A percentile compares a stretch with the other conserved stretches of the same genome.
Evolutionary conservation across 805 yeast species (phyloP).

Genomic region (Metschnikowia kunwiensis): DNA sequence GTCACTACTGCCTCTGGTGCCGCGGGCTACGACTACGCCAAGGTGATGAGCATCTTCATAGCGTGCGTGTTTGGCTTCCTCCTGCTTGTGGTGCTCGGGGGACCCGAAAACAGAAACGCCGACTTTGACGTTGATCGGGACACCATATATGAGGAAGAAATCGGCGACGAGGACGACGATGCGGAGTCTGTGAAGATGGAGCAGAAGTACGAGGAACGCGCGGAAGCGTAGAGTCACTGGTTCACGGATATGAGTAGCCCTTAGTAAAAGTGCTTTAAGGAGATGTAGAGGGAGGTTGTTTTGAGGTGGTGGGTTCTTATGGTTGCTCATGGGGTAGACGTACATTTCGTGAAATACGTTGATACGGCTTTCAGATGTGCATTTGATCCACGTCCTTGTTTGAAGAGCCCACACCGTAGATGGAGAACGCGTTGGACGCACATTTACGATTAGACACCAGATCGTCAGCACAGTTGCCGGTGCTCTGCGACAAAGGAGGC

Average conservation of each 20-base stretch:
- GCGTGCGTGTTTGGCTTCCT: constrained; percentile 60
- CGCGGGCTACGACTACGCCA: constrained; percentile 52
- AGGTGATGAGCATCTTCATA: constrained; percentile 66
- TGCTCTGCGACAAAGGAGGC: background rate
- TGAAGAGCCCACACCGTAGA: too few relatives aligned
- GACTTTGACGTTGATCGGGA: constrained; percentile 17
- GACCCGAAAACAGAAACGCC: constrained; percentile 48
- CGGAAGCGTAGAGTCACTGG: background rate
- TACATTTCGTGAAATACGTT: too few relatives aligned
- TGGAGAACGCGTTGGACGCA: too few relatives aligned
- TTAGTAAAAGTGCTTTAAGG: background rate
- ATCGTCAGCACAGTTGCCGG: too few relatives aligned
- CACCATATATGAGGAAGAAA: constrained; percentile 10
- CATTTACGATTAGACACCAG: too few relatives aligned
- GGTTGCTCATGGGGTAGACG: background rate
- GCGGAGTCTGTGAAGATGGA: constrained; percentile 8
- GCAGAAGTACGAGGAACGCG: constrained; percentile 4
- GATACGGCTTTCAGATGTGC: too few relatives aligned
- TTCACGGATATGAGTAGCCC: background rate
- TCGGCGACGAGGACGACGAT: constrained; percentile 10
- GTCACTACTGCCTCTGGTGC: constrained; percentile 23
- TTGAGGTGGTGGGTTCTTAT: background rate
- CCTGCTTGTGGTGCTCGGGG: constrained; percentile 48
- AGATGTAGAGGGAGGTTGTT: background rate
- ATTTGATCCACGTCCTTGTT: too few relatives aligned